phyloP scores from a whole-genome alignment of 139 green algal species.

The Astrephomene gubernaculifera region DNA sequence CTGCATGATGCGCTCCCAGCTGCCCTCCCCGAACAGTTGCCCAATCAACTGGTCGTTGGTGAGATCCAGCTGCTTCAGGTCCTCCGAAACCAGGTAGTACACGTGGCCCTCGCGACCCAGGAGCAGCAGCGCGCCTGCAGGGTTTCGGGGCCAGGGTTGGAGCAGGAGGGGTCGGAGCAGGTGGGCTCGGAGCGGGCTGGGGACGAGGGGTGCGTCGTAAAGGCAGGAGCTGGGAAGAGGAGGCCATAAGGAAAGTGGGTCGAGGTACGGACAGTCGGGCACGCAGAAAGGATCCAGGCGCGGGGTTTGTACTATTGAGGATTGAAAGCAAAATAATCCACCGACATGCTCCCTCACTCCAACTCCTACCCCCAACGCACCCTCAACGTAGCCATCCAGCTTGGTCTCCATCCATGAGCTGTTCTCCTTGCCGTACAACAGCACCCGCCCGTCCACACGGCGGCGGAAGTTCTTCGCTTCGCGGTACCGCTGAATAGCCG shows the following conservation, averaged over 20 bases:
- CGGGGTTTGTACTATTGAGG: too few relatives aligned
- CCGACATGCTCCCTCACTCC: too few relatives aligned
- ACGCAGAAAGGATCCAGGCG: too few relatives aligned
- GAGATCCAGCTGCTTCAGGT: slow-evolving; percentile 47
- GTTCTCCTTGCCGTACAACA: neutral
- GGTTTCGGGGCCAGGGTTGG: neutral
- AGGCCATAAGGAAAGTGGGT: too few relatives aligned
- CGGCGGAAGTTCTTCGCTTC: slow-evolving; percentile 31
- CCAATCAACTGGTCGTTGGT: slow-evolving; percentile 43
- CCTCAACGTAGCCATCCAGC: slow-evolving; percentile 44
- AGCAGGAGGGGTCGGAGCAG: neutral
- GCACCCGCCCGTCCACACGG: slow-evolving; percentile 29
- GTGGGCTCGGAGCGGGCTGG: too few relatives aligned
- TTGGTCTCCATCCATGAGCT: slow-evolving; percentile 37
- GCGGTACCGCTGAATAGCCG: slow-evolving; percentile 3
- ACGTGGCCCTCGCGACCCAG: slow-evolving; percentile 13
- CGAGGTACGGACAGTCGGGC: too few relatives aligned
- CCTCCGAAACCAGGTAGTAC: slow-evolving; percentile 50
- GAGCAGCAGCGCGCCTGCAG: slow-evolving; percentile 39
- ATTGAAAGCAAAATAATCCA: too few relatives aligned
- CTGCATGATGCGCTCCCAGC: slow-evolving; percentile 33
- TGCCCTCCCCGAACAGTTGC: slow-evolving; percentile 29
- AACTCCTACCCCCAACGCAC: slow-evolving; percentile 1
- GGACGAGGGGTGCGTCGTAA: too few relatives aligned
- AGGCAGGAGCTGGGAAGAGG: too few relatives aligned